Evolutionary conservation across 2,329 filamentous ascomycete species (phyloP), one percentile per base, ranked within the genome.

Genomic region (Lasiodiplodia sp.): DNA sequence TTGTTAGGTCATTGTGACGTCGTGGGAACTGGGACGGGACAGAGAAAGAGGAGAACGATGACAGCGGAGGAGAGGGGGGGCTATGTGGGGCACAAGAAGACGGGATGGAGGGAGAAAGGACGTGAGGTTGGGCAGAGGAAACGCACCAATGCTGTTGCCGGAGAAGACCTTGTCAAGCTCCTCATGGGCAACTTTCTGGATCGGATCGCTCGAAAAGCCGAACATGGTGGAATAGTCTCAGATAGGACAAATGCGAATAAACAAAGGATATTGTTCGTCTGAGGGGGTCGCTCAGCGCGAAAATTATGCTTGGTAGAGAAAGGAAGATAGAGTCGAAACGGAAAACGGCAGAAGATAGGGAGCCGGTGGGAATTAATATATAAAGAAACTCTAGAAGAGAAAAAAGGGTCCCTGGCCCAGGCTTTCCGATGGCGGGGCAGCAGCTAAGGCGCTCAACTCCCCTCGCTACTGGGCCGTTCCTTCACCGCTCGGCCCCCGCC

Each of bases 131-230:
- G 7, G 16, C 37, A 6, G 11, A 11, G 7, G 28, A 34, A 21
- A 28, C 52, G 25, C 49, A 67, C 65, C 65, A 40, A 67, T 67
- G 55, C 65, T 60, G 28, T 67, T 67, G 55, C 65, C 65, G 21
- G 65, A 60, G 44, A 67, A 67, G 65, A 44, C 28, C 44, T 52
- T 52, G 23, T 67, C 65, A n/a, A 67, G 58, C 28, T 58, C 56
- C 55, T 52, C 65, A 16, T 53, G 31, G 18, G 53, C 37, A 31
- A 67, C 23, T 55, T 60, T 58, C 16, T 57, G 47, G 28, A 60
- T 44, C 7, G 55, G 40, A 16, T 67, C 65, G 44, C 55, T 60
- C 23, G 44, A 57, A 49, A 67, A 67, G 40, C 65, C 65, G 56
- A 67, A 67, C 65, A 67, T 67, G 11, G 21, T 60, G 53, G 3